These are phyloP conservation scores for Chaetoscypha palmicola DNA, from an alignment of 2,329 filamentous ascomycete species.

Conservation along the genomic window DNA sequence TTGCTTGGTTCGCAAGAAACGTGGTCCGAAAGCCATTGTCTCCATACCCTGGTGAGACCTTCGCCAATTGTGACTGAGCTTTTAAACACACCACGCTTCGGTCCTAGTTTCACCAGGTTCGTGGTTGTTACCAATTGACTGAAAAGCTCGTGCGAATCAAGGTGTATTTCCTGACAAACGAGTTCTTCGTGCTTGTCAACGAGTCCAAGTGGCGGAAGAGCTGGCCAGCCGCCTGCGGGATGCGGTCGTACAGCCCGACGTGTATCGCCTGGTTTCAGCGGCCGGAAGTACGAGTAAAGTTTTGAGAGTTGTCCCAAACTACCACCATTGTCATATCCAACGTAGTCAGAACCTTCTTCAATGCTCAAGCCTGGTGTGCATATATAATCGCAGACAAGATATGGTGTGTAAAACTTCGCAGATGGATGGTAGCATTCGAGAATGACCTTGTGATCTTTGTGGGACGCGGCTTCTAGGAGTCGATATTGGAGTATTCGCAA, in stretches of 20 bases:
- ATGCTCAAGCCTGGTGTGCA: constrained; percentile 49
- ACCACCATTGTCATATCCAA: constrained; percentile 26
- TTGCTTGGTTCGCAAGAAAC: constrained; percentile 1
- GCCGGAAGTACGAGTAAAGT: constrained; percentile 18
- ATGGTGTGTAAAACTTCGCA: constrained; percentile 60
- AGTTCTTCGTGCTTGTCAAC: constrained; percentile 33
- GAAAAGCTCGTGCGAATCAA: constrained; percentile 67
- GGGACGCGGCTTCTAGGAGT: constrained; percentile 49
- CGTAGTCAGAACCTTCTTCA: constrained; percentile 32
- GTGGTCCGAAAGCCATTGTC: constrained; percentile 57
- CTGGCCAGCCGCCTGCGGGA: constrained; percentile 33
- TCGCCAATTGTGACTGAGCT: constrained; percentile 61
- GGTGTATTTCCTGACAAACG: constrained; percentile 51
- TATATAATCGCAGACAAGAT: constrained; percentile 60
- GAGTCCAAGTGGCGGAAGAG: constrained; percentile 23
- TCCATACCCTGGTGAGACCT: constrained; percentile 62
- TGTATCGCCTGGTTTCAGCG: constrained; percentile 13
- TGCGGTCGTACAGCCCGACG: constrained; percentile 11
- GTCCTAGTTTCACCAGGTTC: constrained; percentile 61
- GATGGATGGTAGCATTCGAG: constrained; percentile 74
- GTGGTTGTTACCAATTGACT: constrained; percentile 64
- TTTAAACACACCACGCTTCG: constrained; percentile 53
- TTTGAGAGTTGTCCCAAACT: constrained; percentile 30
- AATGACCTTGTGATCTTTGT: constrained; percentile 57
- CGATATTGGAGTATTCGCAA: constrained; percentile 58